Percentiles rank a stretch among this genome's conserved stretches.
These are phyloP conservation scores for Aegilops bicornis DNA, from an alignment of 176 grass and related monocot species.

Conservation along the genomic window DNA sequence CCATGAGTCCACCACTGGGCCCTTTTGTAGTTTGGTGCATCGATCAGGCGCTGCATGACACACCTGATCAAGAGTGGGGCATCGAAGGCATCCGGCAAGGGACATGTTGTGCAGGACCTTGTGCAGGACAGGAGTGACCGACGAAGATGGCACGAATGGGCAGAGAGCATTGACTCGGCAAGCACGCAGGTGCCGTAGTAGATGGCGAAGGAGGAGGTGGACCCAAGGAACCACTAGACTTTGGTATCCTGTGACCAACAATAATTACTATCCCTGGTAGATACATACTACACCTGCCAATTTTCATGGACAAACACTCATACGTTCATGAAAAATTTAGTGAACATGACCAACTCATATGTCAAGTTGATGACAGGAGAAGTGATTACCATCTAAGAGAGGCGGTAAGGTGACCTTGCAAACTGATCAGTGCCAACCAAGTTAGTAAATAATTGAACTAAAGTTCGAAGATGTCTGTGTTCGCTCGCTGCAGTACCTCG, in stretches of 20 bases:
- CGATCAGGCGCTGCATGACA: slow-evolving; percentile 79
- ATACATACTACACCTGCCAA: not conserved
- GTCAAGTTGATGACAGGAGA: not conserved
- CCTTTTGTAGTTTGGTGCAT: too few relatives aligned
- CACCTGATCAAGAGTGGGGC: slow-evolving; percentile 51
- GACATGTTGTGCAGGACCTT: slow-evolving; percentile 52
- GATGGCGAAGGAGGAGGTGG: slow-evolving; percentile 67
- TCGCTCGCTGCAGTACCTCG: slow-evolving; percentile 36
- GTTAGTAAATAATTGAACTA: not conserved
- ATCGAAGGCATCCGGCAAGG: too few relatives aligned
- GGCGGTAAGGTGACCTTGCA: slow-evolving; percentile 55
- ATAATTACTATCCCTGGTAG: too few relatives aligned
- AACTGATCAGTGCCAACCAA: slow-evolving; percentile 2
- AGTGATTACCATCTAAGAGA: slow-evolving; percentile 12
- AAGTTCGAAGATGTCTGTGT: not conserved
- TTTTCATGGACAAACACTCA: not conserved
- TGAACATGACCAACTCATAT: too few relatives aligned
- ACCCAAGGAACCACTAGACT: not conserved
- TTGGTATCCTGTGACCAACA: not conserved
- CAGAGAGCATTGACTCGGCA: slow-evolving; percentile 55
- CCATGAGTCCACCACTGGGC: slow-evolving; percentile 58
- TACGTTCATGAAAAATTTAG: too few relatives aligned
- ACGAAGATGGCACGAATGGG: slow-evolving; percentile 51
- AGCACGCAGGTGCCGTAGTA: slow-evolving; percentile 95
- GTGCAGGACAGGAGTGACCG: slow-evolving; percentile 51